Evolutionary conservation across 495 filamentous ascomycete species (phyloP).

Genomic region (Glutinoglossum americanum): DNA sequence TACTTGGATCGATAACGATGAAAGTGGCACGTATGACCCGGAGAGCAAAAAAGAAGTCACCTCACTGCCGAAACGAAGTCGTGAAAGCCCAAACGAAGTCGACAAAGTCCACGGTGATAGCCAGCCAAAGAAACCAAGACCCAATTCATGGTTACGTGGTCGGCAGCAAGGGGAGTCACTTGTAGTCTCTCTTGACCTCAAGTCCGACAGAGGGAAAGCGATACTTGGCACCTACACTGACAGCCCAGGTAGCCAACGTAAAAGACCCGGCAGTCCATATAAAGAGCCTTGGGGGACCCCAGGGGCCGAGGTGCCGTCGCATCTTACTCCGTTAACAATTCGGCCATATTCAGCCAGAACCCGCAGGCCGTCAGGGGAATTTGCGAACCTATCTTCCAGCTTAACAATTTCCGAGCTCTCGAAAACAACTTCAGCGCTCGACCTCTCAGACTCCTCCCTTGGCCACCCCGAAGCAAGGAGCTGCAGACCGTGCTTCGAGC

Average conservation of each 20-base stretch:
- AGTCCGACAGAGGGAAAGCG: background rate
- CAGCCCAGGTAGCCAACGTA: background rate
- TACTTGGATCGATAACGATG: slow-evolving; percentile 2
- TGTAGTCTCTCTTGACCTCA: background rate
- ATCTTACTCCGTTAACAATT: background rate
- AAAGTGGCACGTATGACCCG: slow-evolving; percentile 1
- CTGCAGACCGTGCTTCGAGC: slow-evolving; percentile 9
- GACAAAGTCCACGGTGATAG: background rate
- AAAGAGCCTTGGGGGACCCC: background rate
- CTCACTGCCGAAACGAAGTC: background rate
- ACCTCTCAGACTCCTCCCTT: background rate
- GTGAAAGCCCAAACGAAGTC: background rate
- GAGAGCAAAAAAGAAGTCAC: background rate
- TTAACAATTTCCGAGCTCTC: background rate
- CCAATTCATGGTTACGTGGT: background rate
- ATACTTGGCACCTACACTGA: background rate
- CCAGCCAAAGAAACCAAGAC: background rate
- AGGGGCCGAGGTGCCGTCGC: background rate
- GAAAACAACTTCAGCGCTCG: background rate
- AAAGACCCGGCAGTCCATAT: background rate
- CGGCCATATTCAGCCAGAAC: background rate
- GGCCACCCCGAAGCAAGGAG: background rate
- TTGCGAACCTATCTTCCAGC: background rate
- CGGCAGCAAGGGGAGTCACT: background rate
- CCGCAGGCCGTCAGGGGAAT: background rate